Conservation (phyloP, 306 rosid species). For the Inga laurina region DNA sequence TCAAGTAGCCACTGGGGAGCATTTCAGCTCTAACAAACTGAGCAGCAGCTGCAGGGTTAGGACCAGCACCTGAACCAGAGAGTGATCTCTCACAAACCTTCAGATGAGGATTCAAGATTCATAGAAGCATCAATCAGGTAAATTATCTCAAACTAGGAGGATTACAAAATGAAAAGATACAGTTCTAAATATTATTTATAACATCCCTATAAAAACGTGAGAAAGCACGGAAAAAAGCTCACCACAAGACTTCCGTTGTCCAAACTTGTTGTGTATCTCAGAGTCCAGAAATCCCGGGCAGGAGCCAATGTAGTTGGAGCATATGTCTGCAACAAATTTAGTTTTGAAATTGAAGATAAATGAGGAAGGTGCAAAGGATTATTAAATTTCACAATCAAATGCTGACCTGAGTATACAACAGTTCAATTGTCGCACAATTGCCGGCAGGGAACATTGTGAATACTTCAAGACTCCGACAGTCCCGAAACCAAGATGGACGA, state of each 20-base stretch:
- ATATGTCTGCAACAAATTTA: conserved; percentile 55
- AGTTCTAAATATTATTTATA: background rate
- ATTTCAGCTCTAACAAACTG: conserved; percentile 86
- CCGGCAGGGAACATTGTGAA: conserved; percentile 95
- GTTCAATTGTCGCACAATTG: conserved; percentile 92
- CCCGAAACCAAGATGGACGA: conserved; percentile 97
- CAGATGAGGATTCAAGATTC: conserved; percentile 25
- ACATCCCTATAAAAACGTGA: background rate
- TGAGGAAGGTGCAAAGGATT: background rate
- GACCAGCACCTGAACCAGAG: conserved; percentile 92
- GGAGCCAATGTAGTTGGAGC: conserved; percentile 98
- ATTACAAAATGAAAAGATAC: background rate
- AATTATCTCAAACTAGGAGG: background rate
- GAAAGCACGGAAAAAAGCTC: conserved; percentile 22
- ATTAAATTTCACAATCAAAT: background rate
- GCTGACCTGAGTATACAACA: conserved; percentile 87
- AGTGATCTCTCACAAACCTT: conserved; percentile 97
- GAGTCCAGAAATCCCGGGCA: conserved; percentile 98
- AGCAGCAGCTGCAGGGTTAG: conserved; percentile 72
- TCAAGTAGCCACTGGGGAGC: conserved; percentile 95
- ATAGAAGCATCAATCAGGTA: background rate
- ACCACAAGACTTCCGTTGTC: conserved; percentile 98
- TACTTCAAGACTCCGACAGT: conserved; percentile 96
- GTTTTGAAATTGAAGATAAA: background rate
- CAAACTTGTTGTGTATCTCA: conserved; percentile 83